Evolutionary conservation across 2,329 filamentous ascomycete genomes (phyloP), one percentile per base, ranked within the genome.

Genomic region (Mycocentrospora acerina): DNA sequence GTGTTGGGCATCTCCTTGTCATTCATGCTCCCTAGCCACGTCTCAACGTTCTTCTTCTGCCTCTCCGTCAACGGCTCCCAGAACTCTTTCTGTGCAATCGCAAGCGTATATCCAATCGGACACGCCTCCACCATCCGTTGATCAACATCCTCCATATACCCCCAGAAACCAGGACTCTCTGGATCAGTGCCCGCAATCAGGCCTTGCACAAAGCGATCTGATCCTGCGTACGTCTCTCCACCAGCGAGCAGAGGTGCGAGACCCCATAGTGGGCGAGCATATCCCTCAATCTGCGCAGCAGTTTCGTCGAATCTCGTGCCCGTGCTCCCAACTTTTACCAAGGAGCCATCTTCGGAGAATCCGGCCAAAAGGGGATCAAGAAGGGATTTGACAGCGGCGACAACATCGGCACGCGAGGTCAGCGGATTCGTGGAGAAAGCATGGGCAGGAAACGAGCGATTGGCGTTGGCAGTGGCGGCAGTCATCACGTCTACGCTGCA

Each of bases 41-140:
- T 72, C 59, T 85, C 82, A 9, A 90, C 73, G 61, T 89, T 88
- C 9, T 60, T 68, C 54, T 76, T 81, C 60, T 88, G 80, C 48
- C 73, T 74, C 12, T 77, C 76, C 2, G 75, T 79, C 54, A 90
- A 70, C 1, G 77, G 79, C 11, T 82, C 72, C 85, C 85, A 90
- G 42, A 89, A 77, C 52, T 60, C 75, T 71, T 62, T 68, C 18
- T 75, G 73, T 24, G 82, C 85, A 35, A 89, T 82, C 22, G 85
- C 85, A 36, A 91, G 72, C 1, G 85, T 80, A 55, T 82, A 90
- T 1, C 86, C 87, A 42, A 90, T 75, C 1, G 86, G 86, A 59
- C 86, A 90, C 76, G 89, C 88, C 63, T 91, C 87, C 2, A 90
- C 87, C 87, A 90, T 90, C 17, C 86, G 74, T 71, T 90, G 86